Conservation (phyloP, 2,329 filamentous ascomycete species). For the Biscogniauxia sp. region DNA sequence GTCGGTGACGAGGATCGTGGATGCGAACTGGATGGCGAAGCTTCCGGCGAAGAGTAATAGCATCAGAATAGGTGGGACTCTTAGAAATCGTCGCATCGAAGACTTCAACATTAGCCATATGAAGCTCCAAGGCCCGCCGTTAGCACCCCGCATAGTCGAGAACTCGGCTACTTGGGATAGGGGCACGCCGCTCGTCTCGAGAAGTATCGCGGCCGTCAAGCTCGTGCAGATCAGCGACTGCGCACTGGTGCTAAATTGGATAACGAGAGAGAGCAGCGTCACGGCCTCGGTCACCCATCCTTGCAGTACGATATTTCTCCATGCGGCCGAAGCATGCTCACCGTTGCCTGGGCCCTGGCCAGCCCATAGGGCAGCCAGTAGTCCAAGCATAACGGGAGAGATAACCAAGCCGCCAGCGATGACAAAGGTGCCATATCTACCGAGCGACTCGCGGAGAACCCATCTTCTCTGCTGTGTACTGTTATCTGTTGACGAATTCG, state of each 20-base stretch:
- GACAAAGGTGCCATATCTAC: constrained; percentile 12
- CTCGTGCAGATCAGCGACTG: constrained; percentile 23
- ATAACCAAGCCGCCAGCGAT: constrained; percentile 16
- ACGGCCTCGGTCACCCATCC: constrained; percentile 18
- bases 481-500: constrained; percentile 1
- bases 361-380: constrained; percentile 20
- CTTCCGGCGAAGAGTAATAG: constrained; percentile 12
- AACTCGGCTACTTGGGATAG: constrained; percentile 23
- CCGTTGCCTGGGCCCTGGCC: constrained; percentile 14
- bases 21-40: constrained; percentile 19
- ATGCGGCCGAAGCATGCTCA: constrained; percentile 8
- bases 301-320: constrained; percentile 21
- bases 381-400: constrained; percentile 16
- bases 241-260: constrained; percentile 16
- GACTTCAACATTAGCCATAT: constrained; percentile 17
- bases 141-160: constrained; percentile 20
- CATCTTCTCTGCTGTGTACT: constrained; percentile 3
- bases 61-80: constrained; percentile 11
- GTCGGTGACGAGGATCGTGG: constrained; percentile 21
- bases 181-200: constrained; percentile 23
- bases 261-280: constrained; percentile 20
- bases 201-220: constrained; percentile 19
- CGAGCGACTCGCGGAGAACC: constrained; percentile 10
- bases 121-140: constrained; percentile 22
- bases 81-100: constrained; percentile 5